These are phyloP conservation scores for Themeda triandra DNA, from an alignment of 176 grass and related monocot genomes.

Conservation along the genomic window DNA sequence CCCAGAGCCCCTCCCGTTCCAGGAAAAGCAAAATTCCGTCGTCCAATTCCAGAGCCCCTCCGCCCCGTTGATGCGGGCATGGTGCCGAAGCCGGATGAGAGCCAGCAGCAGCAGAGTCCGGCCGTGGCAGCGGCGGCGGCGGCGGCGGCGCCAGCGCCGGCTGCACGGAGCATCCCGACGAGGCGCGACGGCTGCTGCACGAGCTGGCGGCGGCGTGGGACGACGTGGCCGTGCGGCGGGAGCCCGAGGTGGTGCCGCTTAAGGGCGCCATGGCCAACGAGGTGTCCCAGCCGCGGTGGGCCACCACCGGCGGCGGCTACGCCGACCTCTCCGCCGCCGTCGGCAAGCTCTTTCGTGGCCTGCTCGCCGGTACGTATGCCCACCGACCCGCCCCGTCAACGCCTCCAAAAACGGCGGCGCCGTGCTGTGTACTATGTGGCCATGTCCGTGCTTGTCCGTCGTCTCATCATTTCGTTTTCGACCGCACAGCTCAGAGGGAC, in stretches of 20 bases:
- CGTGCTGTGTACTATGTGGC: background rate
- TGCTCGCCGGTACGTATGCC: conserved; percentile 55
- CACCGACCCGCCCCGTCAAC: too few relatives aligned
- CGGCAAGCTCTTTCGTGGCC: conserved; percentile 62
- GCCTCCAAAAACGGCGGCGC: too few relatives aligned
- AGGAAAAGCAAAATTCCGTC: conserved; percentile 27
- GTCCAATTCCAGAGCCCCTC: background rate
- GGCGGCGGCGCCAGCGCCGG: background rate
- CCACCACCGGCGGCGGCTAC: conserved; percentile 15
- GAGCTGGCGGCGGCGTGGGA: conserved; percentile 62
- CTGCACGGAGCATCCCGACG: conserved; percentile 62
- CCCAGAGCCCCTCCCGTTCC: conserved; percentile 32
- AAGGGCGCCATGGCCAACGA: conserved; percentile 98
- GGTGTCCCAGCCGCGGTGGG: conserved; percentile 85
- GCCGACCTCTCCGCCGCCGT: conserved; percentile 65
- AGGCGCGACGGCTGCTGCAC: conserved; percentile 65
- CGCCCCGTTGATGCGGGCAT: conserved; percentile 34
- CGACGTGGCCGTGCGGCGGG: conserved; percentile 55
- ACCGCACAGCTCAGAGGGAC: too few relatives aligned
- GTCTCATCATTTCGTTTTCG: too few relatives aligned
- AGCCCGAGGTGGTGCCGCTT: conserved; percentile 75
- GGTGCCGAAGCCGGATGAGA: conserved; percentile 63
- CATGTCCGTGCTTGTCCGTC: background rate
- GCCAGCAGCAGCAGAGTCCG: background rate
- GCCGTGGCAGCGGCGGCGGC: too few relatives aligned